phyloP scores from a whole-genome alignment of 306 rosid species.

The Alnus glutinosa region DNA sequence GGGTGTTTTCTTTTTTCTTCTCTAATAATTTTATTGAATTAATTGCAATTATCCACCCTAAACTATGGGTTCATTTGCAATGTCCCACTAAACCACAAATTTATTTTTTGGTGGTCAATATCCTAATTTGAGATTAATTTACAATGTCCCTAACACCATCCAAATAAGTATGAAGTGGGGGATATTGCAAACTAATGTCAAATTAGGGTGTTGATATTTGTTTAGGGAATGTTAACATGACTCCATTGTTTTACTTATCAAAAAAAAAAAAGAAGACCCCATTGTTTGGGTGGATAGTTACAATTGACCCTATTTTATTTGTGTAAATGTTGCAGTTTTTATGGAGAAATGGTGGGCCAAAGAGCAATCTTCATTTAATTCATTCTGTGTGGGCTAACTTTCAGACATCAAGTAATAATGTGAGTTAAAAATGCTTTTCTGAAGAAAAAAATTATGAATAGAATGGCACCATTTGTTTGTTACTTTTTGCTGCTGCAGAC shows the following conservation, averaged over 20 bases:
- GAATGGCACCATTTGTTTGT: background rate
- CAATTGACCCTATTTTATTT: background rate
- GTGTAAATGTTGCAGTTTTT: constrained; percentile 52
- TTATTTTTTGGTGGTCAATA: background rate
- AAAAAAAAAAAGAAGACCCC: too few relatives aligned
- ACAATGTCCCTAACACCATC: background rate
- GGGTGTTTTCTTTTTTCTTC: background rate
- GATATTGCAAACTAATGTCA: background rate
- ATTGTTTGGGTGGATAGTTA: background rate
- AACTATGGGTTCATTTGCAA: constrained; percentile 12
- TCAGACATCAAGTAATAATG: constrained; percentile 92
- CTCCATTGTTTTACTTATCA: too few relatives aligned
- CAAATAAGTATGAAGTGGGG: background rate
- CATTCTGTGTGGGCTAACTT: constrained; percentile 98
- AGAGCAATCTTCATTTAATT: constrained; percentile 62
- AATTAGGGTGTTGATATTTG: background rate
- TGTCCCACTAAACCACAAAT: background rate
- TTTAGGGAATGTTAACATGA: background rate
- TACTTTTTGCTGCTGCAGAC: background rate
- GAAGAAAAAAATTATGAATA: background rate
- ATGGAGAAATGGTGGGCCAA: constrained; percentile 88
- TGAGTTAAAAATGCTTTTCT: constrained; percentile 43
- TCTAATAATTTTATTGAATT: background rate
- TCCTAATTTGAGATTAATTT: background rate
- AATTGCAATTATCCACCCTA: background rate